Conservation (phyloP, 352 stramenopile genomes). For the Phytopythium oedochilum region DNA sequence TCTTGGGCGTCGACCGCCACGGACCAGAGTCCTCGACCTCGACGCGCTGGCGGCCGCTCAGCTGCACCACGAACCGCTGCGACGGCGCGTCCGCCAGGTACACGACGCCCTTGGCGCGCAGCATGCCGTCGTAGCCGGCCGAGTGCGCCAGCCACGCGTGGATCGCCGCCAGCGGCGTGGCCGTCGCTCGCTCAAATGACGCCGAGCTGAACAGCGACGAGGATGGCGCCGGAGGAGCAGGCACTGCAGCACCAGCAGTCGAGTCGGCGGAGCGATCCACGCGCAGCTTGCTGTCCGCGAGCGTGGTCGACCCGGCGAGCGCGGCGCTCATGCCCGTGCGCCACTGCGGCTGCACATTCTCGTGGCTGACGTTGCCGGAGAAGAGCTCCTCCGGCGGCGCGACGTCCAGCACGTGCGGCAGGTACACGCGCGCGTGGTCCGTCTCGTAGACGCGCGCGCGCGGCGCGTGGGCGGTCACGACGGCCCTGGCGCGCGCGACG, state of each 20-base stretch:
- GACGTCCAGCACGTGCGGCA: conserved; percentile 75
- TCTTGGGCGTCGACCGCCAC: conserved; percentile 59
- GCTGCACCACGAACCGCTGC: conserved; percentile 62
- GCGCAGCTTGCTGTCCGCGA: conserved; percentile 28
- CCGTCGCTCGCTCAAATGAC: conserved; percentile 32
- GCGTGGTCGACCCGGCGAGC: conserved; percentile 9
- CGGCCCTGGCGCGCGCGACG: conserved; percentile 17
- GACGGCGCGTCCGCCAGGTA: conserved; percentile 52
- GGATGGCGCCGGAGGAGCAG: background rate
- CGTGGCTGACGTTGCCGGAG: conserved; percentile 51
- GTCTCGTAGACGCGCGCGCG: conserved; percentile 65
- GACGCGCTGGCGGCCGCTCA: conserved; percentile 64
- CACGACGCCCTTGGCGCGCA: conserved; percentile 65
- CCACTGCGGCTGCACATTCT: conserved; percentile 59
- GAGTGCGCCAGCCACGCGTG: conserved; percentile 32
- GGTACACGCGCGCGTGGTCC: conserved; percentile 48
- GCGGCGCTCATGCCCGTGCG: conserved; percentile 32
- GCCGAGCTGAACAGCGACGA: conserved; percentile 35
- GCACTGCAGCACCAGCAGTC: background rate
- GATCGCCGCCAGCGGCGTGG: conserved; percentile 39
- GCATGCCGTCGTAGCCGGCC: conserved; percentile 24
- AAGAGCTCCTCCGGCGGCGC: conserved; percentile 45
- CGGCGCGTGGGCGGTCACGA: conserved; percentile 42
- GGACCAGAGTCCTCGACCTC: conserved; percentile 55
- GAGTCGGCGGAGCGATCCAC: conserved; percentile 3